Evolutionary conservation across 306 rosid genomes (phyloP), one percentile per base, ranked within the genome.

Genomic region (Datisca glomerata): DNA sequence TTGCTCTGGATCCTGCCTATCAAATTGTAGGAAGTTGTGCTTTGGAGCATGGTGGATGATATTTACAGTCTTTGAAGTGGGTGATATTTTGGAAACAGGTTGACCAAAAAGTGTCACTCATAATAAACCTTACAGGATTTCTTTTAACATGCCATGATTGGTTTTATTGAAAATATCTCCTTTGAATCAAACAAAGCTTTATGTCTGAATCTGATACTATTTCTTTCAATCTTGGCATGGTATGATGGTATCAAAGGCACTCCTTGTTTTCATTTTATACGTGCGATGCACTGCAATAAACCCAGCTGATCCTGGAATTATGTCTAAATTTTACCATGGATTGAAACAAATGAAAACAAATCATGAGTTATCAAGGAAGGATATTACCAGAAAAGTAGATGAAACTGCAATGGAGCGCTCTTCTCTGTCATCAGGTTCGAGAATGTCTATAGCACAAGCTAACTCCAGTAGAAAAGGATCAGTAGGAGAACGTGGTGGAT

Each of bases 281-380:
- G 64, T 77, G 44, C 79, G 97, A 60, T 87, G 93, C 56, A 87
- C 97, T 19, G 97, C 97, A 49, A 87, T 87, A 49, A 87, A 87
- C 67, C 97, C 97, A 23, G 94, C 97, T 6, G 97, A 87, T 72
- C 94, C 97, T 4, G 92, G 97, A 60, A 87, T 87, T 42, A 83
- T 87, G 89, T 74, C 74, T 56, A 79, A 66, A 64, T 87, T 83
- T 68, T 74, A 72, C 25, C 63, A 63, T 45, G 62, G 72, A 24
- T 53, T 51, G 48, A 69, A 74, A 62, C 64, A 21, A 37, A 48
- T 55, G 31, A 53, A 60, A 32, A 39, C 70, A 28, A 60, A 75
- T 57, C 80, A 47, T 51, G 70, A 48, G 54, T 57, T 77, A 51
- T 64, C 79, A 15, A 8, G 66, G 20, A 53, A 82, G 73, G 48